Evolutionary conservation across 345 rosid species (phyloP).

Genomic region (Salix caprea): DNA sequence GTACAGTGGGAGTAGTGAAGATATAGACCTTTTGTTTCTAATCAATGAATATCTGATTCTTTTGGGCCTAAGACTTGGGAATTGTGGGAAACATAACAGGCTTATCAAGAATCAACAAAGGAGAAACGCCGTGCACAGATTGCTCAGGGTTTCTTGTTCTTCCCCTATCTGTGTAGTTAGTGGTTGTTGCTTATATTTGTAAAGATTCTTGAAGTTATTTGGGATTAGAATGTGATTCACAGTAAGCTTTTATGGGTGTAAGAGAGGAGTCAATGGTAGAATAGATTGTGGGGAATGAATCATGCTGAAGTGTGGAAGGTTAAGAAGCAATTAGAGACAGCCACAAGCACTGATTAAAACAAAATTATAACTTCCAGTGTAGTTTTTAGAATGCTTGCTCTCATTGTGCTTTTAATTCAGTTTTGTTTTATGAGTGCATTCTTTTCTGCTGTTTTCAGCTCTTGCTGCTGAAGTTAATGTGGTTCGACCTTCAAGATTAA

Average conservation of each 20-base stretch:
- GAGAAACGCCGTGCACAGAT: constrained; percentile 89
- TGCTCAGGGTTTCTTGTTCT: constrained; percentile 70
- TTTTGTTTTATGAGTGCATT: not conserved
- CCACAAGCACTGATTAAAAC: not conserved
- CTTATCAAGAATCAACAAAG: constrained; percentile 89
- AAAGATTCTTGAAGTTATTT: not conserved
- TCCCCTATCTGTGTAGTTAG: not conserved
- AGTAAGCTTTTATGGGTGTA: no score
- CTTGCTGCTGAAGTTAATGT: constrained; percentile 87
- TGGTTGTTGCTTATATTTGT: not conserved
- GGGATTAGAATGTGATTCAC: no score
- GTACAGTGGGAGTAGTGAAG: not conserved
- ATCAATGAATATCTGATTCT: not conserved
- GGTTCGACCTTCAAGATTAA: constrained; percentile 95
- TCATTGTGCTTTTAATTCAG: not conserved
- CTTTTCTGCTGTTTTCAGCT: constrained; percentile 40
- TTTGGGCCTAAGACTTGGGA: not conserved
- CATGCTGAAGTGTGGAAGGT: not conserved
- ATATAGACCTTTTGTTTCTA: not conserved
- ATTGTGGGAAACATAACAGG: constrained; percentile 37
- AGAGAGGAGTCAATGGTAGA: not conserved
- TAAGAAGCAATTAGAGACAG: not conserved
- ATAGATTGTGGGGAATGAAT: not conserved
- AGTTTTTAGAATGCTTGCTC: not conserved
- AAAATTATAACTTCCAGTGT: not conserved